Conservation (phyloP, 1,284 basidiomycete species). For the Ceratobasidium sp. region DNA sequence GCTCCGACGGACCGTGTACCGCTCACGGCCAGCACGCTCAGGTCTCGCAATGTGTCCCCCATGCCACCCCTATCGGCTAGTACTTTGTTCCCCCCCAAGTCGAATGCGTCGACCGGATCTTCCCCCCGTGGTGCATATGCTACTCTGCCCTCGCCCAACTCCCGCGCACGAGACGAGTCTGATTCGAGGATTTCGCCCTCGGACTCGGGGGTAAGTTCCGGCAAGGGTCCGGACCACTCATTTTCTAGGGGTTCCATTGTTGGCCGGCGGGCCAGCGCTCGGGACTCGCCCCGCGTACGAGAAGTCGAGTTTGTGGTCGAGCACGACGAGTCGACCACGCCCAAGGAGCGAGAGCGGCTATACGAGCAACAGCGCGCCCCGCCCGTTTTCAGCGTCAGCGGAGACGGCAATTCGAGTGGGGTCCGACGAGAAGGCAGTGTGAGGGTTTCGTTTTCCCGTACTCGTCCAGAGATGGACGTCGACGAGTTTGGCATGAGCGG, state of each 20-base stretch:
- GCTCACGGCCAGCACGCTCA: slow-evolving; percentile 26
- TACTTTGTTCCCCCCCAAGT: slow-evolving; percentile 31
- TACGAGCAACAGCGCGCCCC: slow-evolving; percentile 25
- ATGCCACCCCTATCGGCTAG: slow-evolving; percentile 28
- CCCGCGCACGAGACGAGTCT: slow-evolving; percentile 6
- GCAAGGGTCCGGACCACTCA: not conserved
- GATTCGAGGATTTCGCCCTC: slow-evolving; percentile 14
- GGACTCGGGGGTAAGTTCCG: slow-evolving; percentile 1
- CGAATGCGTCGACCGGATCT: slow-evolving; percentile 9
- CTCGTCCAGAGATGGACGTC: slow-evolving; percentile 12
- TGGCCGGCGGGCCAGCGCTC: not conserved
- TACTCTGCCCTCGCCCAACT: slow-evolving; percentile 21
- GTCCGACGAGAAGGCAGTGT: slow-evolving; percentile 25
- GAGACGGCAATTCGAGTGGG: slow-evolving; percentile 13
- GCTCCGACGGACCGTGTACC: slow-evolving; percentile 24
- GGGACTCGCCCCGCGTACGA: slow-evolving; percentile 13
- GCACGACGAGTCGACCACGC: slow-evolving; percentile 20
- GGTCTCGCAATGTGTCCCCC: slow-evolving; percentile 15
- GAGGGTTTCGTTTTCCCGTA: slow-evolving; percentile 33
- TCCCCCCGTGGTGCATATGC: slow-evolving; percentile 15
- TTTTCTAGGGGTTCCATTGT: not conserved
- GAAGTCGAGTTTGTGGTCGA: slow-evolving; percentile 18
- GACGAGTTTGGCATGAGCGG: slow-evolving; percentile 12
- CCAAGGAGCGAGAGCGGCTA: slow-evolving; percentile 31
- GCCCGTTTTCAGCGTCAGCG: slow-evolving; percentile 11